Evolutionary conservation across 192 early-diverging fungal genomes (phyloP).

Genomic region (Backusella tarrabulga): DNA sequence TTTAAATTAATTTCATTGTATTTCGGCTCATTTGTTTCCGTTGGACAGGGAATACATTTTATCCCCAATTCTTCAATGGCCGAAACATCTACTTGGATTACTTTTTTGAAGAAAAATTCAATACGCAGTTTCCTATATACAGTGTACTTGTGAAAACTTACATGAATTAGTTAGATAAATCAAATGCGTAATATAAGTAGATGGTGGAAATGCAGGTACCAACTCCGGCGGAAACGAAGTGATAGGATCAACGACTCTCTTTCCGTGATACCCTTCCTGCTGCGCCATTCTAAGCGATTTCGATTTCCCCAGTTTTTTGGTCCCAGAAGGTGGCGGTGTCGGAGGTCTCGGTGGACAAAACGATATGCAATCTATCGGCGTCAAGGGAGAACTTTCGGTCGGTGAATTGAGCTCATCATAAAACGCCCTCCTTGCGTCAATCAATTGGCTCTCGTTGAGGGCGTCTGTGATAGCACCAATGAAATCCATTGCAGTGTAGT

Average conservation of each 20-base stretch:
- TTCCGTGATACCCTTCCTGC: not conserved
- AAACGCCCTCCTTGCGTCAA: constrained; percentile 30
- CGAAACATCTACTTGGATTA: constrained; percentile 37
- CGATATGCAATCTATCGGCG: not conserved
- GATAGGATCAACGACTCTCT: not conserved
- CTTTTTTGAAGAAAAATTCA: not conserved
- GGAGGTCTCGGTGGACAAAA: constrained; percentile 15
- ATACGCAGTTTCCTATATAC: no score
- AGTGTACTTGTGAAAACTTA: constrained; percentile 1
- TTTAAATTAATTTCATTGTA: not conserved
- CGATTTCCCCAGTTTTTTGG: not conserved
- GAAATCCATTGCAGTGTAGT: constrained; percentile 69
- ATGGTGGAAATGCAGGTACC: constrained; percentile 18
- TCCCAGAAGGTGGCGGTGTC: not conserved
- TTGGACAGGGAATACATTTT: constrained; percentile 33
- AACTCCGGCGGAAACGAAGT: constrained; percentile 17
- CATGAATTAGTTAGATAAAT: constrained; percentile 51
- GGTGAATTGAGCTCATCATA: not conserved
- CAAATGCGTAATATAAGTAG: constrained; percentile 49
- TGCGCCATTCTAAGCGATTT: not conserved
- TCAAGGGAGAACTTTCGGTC: not conserved
- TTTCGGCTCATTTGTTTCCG: not conserved
- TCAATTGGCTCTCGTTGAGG: constrained; percentile 47
- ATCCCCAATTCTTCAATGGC: constrained; percentile 49
- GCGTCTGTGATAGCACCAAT: constrained; percentile 60